Base-by-base conservation (phyloP, 2,329 filamentous ascomycete species). In the Periglandula ipomoeae region DNA sequence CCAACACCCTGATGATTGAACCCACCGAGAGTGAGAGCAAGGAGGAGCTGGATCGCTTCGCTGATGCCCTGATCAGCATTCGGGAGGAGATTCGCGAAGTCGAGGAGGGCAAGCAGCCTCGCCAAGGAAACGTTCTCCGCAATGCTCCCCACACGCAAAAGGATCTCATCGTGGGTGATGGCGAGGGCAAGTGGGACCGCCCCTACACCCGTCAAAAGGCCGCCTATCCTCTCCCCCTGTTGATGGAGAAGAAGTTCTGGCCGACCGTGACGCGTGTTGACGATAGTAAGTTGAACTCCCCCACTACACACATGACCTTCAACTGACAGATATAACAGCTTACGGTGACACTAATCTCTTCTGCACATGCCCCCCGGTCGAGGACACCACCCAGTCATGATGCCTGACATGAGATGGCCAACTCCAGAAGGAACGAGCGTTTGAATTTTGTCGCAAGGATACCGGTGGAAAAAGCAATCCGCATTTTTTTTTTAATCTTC, bases 211-310 rank as follows among this genome's bases (percentile, higher is more conserved):
- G 89, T 24, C 85, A 93, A 70, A 78, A 83, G 68, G 91, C 91
- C 0, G 91, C 89, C 0, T 97, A 95, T 65, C 91, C 91, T 17
- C 64, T 95, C 53, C 74, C 82, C 0, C 95, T 81, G 69, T 70
- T 97, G 53, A 79, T 80, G 65, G 87, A 95, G 79, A 96, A 94
- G 84, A 97, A 97, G 75, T 96, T 96, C 71, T 97, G 91, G 91
- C 90, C 91, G 0, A 83, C 74, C 32, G 89, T 95, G 13, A 88
- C 85, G 6, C 78, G 91, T 64, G 74, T 96, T 19, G 87, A 97
- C 64, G 91, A 96, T 73, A 78, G 87, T 91, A 68, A 75, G 85
- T 74, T 42, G 20, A 19, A 17, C 11, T 4, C 27, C 7, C 32
- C 6, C 19, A 1, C 13, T 23, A 7, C 2, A 7, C 15, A 19